Conservation (phyloP, 495 filamentous ascomycete genomes). For the Penicillium herquei region DNA sequence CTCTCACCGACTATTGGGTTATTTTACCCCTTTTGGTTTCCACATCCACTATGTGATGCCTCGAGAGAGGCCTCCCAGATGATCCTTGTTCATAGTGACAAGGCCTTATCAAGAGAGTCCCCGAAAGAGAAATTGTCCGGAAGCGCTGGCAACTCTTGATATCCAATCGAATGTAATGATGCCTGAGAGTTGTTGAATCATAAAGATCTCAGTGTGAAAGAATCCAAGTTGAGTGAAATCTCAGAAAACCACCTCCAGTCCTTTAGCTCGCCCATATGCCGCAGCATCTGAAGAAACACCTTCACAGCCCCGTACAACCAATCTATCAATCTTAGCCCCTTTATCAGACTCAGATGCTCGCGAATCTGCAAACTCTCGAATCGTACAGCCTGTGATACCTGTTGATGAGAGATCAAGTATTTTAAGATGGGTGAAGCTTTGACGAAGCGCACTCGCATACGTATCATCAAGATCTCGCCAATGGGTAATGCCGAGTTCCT, state of each 20-base stretch:
- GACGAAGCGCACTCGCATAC: slow-evolving; percentile 10
- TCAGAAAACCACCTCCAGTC: slow-evolving; percentile 25
- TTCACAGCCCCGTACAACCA: slow-evolving; percentile 33
- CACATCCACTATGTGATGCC: not conserved
- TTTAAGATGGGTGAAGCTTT: slow-evolving; percentile 23
- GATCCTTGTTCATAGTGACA: too few species aligned
- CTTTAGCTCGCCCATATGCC: slow-evolving; percentile 32
- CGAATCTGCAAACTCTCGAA: slow-evolving; percentile 34
- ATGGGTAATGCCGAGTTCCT: slow-evolving; percentile 27
- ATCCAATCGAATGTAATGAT: too few species aligned
- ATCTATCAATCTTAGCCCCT: slow-evolving; percentile 19
- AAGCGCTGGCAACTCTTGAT: too few species aligned
- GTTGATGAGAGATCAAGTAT: slow-evolving; percentile 37
- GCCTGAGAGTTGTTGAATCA: not conserved
- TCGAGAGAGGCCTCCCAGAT: too few species aligned
- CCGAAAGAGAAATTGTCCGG: too few species aligned
- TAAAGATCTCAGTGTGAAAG: not conserved
- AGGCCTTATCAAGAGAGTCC: too few species aligned
- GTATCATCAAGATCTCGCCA: slow-evolving; percentile 24
- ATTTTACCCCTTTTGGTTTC: not conserved
- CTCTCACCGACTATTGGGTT: not conserved
- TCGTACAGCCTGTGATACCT: slow-evolving; percentile 32
- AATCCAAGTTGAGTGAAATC: not conserved
- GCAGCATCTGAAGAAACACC: slow-evolving; percentile 38
- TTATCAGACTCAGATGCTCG: slow-evolving; percentile 2